These are phyloP conservation scores for Arthrobotrys conoides DNA, from an alignment of 2,329 filamentous ascomycete genomes.

Conservation along the genomic window DNA sequence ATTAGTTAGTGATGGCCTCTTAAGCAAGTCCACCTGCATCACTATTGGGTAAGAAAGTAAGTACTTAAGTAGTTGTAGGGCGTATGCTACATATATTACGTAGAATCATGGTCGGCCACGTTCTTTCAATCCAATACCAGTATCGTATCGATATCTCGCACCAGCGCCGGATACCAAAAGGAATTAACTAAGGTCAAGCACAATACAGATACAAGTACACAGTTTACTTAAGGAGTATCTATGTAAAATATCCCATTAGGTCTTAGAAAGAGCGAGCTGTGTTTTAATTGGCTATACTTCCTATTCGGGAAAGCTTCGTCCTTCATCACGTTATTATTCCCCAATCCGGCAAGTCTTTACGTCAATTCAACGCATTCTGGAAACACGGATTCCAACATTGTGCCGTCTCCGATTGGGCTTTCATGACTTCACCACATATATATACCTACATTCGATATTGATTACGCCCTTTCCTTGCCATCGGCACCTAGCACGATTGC, in stretches of 20 bases:
- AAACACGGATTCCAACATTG: slow-evolving; percentile 31
- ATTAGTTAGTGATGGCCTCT: too few relatives aligned
- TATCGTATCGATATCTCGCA: background rate
- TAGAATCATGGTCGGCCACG: background rate
- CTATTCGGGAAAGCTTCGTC: background rate
- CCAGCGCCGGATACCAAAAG: too few relatives aligned
- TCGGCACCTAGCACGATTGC: background rate
- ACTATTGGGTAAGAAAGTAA: too few relatives aligned
- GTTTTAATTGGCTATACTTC: too few relatives aligned
- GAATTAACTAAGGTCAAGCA: too few relatives aligned
- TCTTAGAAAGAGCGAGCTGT: too few relatives aligned
- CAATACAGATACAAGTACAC: too few relatives aligned
- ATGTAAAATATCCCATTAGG: background rate
- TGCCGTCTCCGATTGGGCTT: slow-evolving; percentile 30
- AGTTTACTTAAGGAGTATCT: background rate
- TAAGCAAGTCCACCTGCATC: too few relatives aligned
- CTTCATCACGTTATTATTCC: slow-evolving; percentile 26
- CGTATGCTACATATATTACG: background rate
- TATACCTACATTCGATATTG: background rate
- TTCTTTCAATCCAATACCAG: background rate
- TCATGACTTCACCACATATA: too few relatives aligned
- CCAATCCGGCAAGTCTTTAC: slow-evolving; percentile 14
- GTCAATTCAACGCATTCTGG: slow-evolving; percentile 24
- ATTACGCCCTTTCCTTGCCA: background rate
- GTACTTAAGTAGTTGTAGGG: too few relatives aligned